Evolutionary conservation across 768 basidiomycete species (phyloP), one percentile per base, ranked within the genome.

Genomic region (Pisolithus microcarpus): DNA sequence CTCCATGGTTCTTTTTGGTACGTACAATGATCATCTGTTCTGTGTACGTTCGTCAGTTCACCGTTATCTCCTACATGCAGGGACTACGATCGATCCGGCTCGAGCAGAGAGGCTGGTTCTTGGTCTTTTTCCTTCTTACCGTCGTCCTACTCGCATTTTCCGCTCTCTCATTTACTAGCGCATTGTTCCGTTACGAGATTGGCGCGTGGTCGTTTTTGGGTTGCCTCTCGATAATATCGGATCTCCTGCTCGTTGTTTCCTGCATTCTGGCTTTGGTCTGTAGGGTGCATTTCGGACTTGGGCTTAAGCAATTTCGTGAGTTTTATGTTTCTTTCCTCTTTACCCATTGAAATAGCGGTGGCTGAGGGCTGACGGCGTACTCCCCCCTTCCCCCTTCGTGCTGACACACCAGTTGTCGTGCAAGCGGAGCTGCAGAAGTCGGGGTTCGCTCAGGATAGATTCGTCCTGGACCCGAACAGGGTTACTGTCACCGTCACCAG

Each of bases 211-310:
- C 69, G 5, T 78, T 78, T 58, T 79, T 80, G 49, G 71, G 75
- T 4, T 73, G 72, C 5, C 64, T 80, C 34, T 70, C 74, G 8
- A 60, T 61, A 8, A 38, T 72, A 6, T 61, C 76, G 0, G 76
- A 74, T 54, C 45, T 72, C 23, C 60, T 79, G 15, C 61, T 74
- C 28, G 58, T 77, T 7, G 54, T 65, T 7, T 74, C 76, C 4
- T 65, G 70, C n/a, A 52, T 67, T 30, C 54, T 80, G 8, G 77
- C 73, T 7, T 40, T 79, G 42, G 44, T 75, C 18, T 80, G 79
- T 61, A 69, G 78, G 46, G 51, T 73, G 26, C 74, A 79, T 55
- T 82, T 80, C 57, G 79, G 76, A 8, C 75, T 72, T 57, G 80
- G 80, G 1, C 68, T 81, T 10, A 71, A 71, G 4, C 75, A 80